A percentile compares a stretch with the other conserved stretches of the same genome.
These are phyloP conservation scores for Peziza echinospora DNA, from an alignment of 495 filamentous ascomycete species.

Conservation along the genomic window DNA sequence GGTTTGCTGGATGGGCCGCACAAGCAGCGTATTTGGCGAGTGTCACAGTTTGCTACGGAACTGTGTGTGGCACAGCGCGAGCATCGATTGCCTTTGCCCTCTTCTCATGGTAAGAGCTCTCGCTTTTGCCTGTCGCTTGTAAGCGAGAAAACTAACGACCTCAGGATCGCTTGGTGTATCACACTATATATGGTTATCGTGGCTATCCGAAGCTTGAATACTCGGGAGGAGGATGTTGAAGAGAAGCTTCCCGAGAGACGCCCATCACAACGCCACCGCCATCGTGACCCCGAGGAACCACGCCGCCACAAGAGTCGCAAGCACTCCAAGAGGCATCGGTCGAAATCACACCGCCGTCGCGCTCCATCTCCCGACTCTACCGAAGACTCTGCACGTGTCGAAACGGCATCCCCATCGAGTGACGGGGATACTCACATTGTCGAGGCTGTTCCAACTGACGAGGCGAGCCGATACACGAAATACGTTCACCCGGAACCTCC, in stretches of 20 bases:
- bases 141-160: not conserved
- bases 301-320: not conserved
- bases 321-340: not conserved
- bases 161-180: not conserved
- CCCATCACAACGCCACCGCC: not conserved
- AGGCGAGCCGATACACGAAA: not conserved
- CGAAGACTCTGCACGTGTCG: not conserved
- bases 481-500: not conserved
- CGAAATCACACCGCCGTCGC: not conserved
- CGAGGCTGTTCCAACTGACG: no score
- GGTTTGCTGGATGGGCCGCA: constrained; percentile 19
- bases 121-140: not conserved
- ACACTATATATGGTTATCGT: not conserved
- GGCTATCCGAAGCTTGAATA: not conserved
- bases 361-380: not conserved
- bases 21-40: constrained; percentile 9
- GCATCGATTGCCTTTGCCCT: constrained; percentile 16
- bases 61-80: constrained; percentile 8
- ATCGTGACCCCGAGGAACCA: not conserved
- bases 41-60: not conserved
- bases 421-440: no score
- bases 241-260: no score
- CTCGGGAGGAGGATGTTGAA: not conserved
- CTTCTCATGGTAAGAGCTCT: constrained; percentile 13
- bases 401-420: no score